A percentile compares a stretch with the other conserved stretches of the same genome.
Evolutionary conservation across 768 basidiomycete genomes (phyloP).

Genomic region (Suillus placidus): DNA sequence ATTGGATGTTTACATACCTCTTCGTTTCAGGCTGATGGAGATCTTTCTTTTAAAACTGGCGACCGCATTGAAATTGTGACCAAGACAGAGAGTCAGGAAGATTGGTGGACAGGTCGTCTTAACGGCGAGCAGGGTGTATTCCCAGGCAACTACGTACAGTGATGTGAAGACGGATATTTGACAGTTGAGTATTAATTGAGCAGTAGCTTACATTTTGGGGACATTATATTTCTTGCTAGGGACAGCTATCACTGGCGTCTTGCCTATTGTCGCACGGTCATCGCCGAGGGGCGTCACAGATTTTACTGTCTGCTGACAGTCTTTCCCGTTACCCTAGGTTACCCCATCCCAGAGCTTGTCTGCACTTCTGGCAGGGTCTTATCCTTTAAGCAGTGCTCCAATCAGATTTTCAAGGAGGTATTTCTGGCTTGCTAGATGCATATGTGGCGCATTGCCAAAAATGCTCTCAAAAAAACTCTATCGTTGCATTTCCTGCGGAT

Average conservation of each 20-base stretch:
- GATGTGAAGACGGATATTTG: conserved; percentile 8
- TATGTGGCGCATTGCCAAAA: conserved; percentile 17
- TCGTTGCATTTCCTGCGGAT: conserved; percentile 14
- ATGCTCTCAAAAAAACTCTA: conserved; percentile 17
- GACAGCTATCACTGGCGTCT: neutral
- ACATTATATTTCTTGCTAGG: neutral
- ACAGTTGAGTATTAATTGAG: conserved; percentile 1
- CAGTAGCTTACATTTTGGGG: neutral
- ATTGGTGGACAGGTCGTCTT: conserved; percentile 96
- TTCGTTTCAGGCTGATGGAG: conserved; percentile 76
- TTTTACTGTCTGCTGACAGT: neutral
- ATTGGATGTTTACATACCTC: neutral
- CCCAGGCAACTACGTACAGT: conserved; percentile 63
- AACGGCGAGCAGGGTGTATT: conserved; percentile 87
- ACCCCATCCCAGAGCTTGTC: conserved; percentile 20
- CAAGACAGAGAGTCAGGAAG: conserved; percentile 78
- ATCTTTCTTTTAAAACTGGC: conserved; percentile 86
- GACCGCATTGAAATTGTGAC: conserved; percentile 91
- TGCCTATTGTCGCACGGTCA: neutral
- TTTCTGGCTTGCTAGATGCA: conserved; percentile 14
- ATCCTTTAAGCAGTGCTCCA: conserved; percentile 22
- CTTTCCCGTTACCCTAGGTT: neutral
- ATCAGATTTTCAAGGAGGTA: conserved; percentile 13
- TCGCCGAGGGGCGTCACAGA: neutral
- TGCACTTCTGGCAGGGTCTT: conserved; percentile 22